A percentile compares a stretch with the other conserved stretches of the same genome.
Evolutionary conservation across 2,329 filamentous ascomycete species (phyloP).

Genomic region (Thelonectria rubi): DNA sequence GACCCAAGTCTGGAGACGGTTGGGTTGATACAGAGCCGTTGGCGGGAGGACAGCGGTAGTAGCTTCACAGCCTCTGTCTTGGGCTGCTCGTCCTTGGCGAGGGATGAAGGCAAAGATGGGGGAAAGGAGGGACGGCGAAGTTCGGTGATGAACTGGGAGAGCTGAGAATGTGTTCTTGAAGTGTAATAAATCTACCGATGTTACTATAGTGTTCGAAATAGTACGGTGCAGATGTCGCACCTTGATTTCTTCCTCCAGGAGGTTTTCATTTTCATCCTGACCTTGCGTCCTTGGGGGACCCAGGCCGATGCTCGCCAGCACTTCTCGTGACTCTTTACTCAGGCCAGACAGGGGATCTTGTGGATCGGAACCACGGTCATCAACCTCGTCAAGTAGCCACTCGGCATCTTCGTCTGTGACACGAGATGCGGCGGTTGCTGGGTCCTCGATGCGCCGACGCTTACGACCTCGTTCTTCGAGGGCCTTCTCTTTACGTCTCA

Average conservation of each 20-base stretch:
- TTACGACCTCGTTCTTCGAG: slow-evolving; percentile 62
- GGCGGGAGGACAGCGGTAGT: slow-evolving; percentile 83
- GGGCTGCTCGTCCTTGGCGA: slow-evolving; percentile 42
- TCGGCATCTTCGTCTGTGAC: slow-evolving; percentile 68
- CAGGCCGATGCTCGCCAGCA: slow-evolving; percentile 74
- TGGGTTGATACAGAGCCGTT: slow-evolving; percentile 89
- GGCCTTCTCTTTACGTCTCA: slow-evolving; percentile 70
- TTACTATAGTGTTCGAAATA: slow-evolving; percentile 42
- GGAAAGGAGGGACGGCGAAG: slow-evolving; percentile 81
- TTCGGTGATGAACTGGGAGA: slow-evolving; percentile 88
- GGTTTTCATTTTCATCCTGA: slow-evolving; percentile 52
- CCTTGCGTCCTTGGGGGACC: slow-evolving; percentile 47
- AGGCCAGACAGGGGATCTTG: slow-evolving; percentile 62
- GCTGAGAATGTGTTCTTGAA: slow-evolving; percentile 90
- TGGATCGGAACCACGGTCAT: slow-evolving; percentile 55
- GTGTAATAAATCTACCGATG: slow-evolving; percentile 79
- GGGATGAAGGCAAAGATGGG: slow-evolving; percentile 67
- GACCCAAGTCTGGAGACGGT: slow-evolving; percentile 76
- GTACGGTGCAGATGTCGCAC: slow-evolving; percentile 47
- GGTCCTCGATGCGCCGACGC: slow-evolving; percentile 54
- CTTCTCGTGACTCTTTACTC: slow-evolving; percentile 77
- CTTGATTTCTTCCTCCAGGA: slow-evolving; percentile 74
- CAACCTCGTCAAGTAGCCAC: slow-evolving; percentile 77
- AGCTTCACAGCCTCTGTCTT: slow-evolving; percentile 70
- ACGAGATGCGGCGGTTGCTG: slow-evolving; percentile 28